Base-by-base conservation (phyloP, 225 moss, liverwort and hornwort genomes). In the Rhytidiadelphus loreus region DNA sequence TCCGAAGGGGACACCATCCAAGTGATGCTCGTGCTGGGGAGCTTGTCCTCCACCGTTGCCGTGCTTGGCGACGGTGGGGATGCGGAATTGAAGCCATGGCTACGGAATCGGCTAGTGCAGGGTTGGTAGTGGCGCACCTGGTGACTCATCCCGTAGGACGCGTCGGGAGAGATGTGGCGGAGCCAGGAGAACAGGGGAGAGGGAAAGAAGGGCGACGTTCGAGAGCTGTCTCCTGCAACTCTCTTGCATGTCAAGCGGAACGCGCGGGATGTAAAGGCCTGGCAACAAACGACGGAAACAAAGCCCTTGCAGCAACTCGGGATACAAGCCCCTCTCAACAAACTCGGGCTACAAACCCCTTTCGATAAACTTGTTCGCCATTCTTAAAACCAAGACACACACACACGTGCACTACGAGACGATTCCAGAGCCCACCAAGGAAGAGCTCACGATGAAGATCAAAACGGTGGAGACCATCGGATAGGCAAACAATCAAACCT, bases 81-180 rank as follows among this genome's bases (percentile, higher is more conserved):
- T 2, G 84, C 90, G 8, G 74, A 92, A 90, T 90, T 93, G 75
- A 92, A 92, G 57, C 92, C 90, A n/a, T 32, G 66, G 50, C 87
- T 89, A 9, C 91, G 90, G 58, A 93, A 93, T 48, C 90, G 77
- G 79, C 90, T 92, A 57, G 88, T 92, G 60, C 90, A 65, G 2
- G 90, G 74, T 44, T 90, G 83, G 48, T 65, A 92, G 65, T 92
- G 86, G n/a, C 92, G 92, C 88, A 92, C 71, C 52, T 90, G 90
- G 82, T 85, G 77, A 90, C 90, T 92, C 92, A 92, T 92, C 86
- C 83, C 87, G 87, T 71, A 33, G 86, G 41, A 83, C 57, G 39
- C 52, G 41, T 69, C 65, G 35, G 7, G 68, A 77, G 57, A 59
- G 65, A 53, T 33, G 37, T 52, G 57, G 44, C 13, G 69, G 60